phyloP scores from a whole-genome alignment of 31 red algal species.

The Odonthalia washingtoniensis region DNA sequence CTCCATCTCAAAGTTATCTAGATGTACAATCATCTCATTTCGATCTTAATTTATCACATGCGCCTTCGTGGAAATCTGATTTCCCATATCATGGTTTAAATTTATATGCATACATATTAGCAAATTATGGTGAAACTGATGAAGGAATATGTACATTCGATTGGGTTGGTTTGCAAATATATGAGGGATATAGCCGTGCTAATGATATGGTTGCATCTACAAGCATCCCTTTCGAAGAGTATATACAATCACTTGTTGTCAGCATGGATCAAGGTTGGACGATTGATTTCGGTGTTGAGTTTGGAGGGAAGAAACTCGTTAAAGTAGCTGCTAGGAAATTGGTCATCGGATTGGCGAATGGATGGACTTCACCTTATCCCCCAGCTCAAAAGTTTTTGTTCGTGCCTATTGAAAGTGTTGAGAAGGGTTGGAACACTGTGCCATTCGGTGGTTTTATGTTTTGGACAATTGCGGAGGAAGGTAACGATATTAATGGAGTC shows the following conservation, averaged over 20 bases:
- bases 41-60: neutral
- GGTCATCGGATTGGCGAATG: slow-evolving; percentile 18
- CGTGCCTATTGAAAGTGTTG: neutral
- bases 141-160: no score
- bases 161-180: slow-evolving; percentile 4
- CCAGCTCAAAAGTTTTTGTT: neutral
- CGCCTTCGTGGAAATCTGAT: neutral
- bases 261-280: neutral
- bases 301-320: neutral
- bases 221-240: neutral
- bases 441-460: neutral
- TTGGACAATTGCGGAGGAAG: slow-evolving; percentile 21
- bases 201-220: neutral
- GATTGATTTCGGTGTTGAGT: neutral
- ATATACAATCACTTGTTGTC: neutral
- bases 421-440: neutral
- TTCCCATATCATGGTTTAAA: neutral
- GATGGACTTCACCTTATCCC: neutral
- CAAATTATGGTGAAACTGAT: no score
- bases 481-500: no score
- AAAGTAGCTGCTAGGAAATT: neutral
- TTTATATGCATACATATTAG: no score
- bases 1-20: neutral
- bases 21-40: neutral
- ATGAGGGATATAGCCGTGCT: neutral